Evolutionary conservation across 1,284 basidiomycete genomes (phyloP).

Genomic region (Boletus mariae): DNA sequence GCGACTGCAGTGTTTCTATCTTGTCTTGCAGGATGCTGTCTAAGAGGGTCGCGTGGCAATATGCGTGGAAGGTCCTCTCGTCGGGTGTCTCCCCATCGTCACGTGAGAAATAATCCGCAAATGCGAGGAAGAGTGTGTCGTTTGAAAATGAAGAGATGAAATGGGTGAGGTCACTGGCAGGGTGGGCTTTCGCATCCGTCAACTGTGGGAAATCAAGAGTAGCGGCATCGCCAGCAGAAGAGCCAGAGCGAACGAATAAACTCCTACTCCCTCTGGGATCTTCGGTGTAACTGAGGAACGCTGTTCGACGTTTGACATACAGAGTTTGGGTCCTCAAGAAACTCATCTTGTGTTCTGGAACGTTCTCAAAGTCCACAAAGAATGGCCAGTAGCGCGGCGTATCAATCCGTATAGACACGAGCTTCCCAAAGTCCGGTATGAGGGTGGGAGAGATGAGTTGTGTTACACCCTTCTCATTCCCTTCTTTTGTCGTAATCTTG

Average conservation of each 20-base stretch:
- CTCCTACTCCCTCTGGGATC: conserved; percentile 92
- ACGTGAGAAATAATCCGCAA: conserved; percentile 72
- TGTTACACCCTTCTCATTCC: conserved; percentile 53
- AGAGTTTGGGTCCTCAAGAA: conserved; percentile 78
- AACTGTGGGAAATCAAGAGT: conserved; percentile 79
- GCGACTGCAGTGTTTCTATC: conserved; percentile 68
- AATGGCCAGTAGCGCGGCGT: conserved; percentile 95
- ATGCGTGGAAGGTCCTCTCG: conserved; percentile 65
- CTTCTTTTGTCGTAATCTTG: conserved; percentile 76
- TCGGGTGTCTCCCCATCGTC: conserved; percentile 51
- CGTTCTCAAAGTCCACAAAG: conserved; percentile 69
- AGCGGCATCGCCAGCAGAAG: conserved; percentile 71
- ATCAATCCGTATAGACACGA: conserved; percentile 80
- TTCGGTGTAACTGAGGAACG: conserved; percentile 88
- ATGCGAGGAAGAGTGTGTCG: conserved; percentile 69
- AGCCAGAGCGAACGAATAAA: conserved; percentile 78
- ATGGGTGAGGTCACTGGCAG: conserved; percentile 70
- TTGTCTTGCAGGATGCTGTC: conserved; percentile 91
- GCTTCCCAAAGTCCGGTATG: conserved; percentile 80
- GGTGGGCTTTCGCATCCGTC: conserved; percentile 59
- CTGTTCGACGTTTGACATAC: conserved; percentile 88
- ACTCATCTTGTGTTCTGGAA: conserved; percentile 63
- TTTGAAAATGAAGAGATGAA: conserved; percentile 85
- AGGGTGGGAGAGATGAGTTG: conserved; percentile 89
- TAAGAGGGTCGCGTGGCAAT: conserved; percentile 75